Evolutionary conservation across 163 green algal genomes (phyloP), one percentile per base, ranked within the genome.

Genomic region (Scenedesmus sp.): DNA sequence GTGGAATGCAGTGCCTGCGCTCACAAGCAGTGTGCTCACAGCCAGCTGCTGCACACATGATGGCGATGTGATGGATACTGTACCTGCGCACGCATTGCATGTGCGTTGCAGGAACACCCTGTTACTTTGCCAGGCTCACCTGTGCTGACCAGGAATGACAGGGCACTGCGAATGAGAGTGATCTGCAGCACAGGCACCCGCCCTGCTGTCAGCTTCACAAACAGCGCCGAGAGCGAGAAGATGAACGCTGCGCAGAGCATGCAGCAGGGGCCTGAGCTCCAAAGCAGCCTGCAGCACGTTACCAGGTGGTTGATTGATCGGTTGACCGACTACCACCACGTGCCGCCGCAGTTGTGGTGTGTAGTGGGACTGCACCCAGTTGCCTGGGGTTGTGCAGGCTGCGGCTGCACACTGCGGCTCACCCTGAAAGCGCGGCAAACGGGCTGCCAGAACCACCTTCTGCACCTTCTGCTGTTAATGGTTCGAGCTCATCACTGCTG

Each of bases 101-200:
- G 13, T 81, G 35, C 68, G 0, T 15, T 81, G 72, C 37, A 46
- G 16, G 13, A 42, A 16, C 15, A 49, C 12, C 72, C 9, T 33
- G 16, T 40, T 83, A 1, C 7, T 24, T 10, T 68, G 46, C 13
- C 26, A 26, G 49, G 56, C 43, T 84, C 43, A 90, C 84, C 76
- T 40, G 46, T 35, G 49, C 88, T 93, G 65, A 91, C 83, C 30
- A 85, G 10, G 44, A 92, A 92, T 35, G 85, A 92, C 22, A 91
- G 16, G 24, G 24, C 13, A 18, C 87, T 93, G 51, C 93, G 91
- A 7, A 89, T 76, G 9, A 89, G 61, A 37, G 93, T 93, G 33
- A 95, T 94, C 59, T 95, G n/a, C 26, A 92, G 76, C 43, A 90
- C 87, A n/a, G 91, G 86, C n/a, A 91, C 72, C 5, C 87, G 37